Percentiles rank a stretch among this genome's conserved stretches.
Evolutionary conservation across 768 basidiomycete genomes (phyloP).

Genomic region (Serpula lacrymans): DNA sequence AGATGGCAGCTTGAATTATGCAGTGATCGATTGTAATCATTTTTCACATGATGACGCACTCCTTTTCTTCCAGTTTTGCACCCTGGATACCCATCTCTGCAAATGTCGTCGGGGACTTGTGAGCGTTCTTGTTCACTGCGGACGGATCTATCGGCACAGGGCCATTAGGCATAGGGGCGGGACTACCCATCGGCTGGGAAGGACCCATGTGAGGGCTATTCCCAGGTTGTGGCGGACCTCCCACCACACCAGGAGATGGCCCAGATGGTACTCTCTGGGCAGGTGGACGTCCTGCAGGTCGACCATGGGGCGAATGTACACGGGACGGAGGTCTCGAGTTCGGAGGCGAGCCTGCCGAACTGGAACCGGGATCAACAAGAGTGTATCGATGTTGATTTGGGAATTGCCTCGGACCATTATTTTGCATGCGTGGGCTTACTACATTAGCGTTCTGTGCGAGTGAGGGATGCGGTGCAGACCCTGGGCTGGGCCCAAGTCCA

Average conservation of each 20-base stretch:
- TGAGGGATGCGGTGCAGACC: too few relatives aligned
- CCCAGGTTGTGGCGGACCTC: too few relatives aligned
- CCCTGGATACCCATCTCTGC: constrained; percentile 92
- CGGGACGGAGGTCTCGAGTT: constrained; percentile 16
- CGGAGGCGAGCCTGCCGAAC: constrained; percentile 6
- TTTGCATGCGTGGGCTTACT: constrained; percentile 1
- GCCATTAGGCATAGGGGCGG: constrained; percentile 10
- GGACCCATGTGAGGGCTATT: constrained; percentile 15
- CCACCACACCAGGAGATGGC: too few relatives aligned
- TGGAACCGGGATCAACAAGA: constrained; percentile 39
- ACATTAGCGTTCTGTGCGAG: too few relatives aligned
- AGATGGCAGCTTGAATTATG: too few relatives aligned
- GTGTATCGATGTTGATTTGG: constrained; percentile 44
- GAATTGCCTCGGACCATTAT: constrained; percentile 23
- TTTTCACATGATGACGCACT: constrained; percentile 87
- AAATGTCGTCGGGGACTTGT: constrained; percentile 73
- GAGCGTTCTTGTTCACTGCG: too few relatives aligned
- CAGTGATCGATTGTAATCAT: too few relatives aligned
- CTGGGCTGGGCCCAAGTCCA: constrained; percentile 5
- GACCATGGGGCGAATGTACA: constrained; percentile 22
- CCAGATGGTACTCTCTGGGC: constrained; percentile 20
- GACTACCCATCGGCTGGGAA: constrained; percentile 1
- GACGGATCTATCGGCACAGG: too few relatives aligned
- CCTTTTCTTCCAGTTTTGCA: constrained; percentile 73
- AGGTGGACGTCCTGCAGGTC: constrained; percentile 29